Conservation (phyloP, 23 red algal genomes). For the Gracilaria gracilis region DNA sequence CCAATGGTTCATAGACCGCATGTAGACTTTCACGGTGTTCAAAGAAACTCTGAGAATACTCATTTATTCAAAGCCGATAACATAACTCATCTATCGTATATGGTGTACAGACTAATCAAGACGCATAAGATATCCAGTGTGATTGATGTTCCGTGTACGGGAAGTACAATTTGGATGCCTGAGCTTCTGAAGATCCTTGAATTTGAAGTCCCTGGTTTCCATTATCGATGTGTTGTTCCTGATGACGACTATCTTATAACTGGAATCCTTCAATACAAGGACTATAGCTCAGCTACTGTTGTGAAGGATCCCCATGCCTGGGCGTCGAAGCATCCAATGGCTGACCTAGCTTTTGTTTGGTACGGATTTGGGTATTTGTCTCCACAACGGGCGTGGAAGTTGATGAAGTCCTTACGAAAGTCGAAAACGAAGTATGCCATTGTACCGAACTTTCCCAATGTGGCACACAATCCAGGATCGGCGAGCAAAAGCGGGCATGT, state of each 20-base stretch:
- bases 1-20: slow-evolving; percentile 1
- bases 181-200: slow-evolving; percentile 57
- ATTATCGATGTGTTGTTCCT: slow-evolving; percentile 69
- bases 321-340: slow-evolving; percentile 48
- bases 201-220: slow-evolving; percentile 71
- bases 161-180: slow-evolving; percentile 74
- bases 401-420: slow-evolving; percentile 49
- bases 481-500: slow-evolving; percentile 41
- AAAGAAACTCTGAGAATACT: slow-evolving; percentile 29
- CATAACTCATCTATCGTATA: slow-evolving; percentile 71
- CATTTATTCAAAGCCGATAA: slow-evolving; percentile 60
- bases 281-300: slow-evolving; percentile 33
- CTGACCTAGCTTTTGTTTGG: slow-evolving; percentile 68
- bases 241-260: slow-evolving; percentile 42
- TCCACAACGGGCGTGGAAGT: slow-evolving; percentile 47
- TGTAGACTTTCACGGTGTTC: slow-evolving; percentile 43
- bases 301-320: slow-evolving; percentile 42
- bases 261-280: slow-evolving; percentile 46
- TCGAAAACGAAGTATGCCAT: slow-evolving; percentile 60
- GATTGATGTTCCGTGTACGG: slow-evolving; percentile 63
- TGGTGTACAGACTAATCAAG: slow-evolving; percentile 68
- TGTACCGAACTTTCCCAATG: slow-evolving; percentile 68
- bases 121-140: slow-evolving; percentile 65
- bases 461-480: slow-evolving; percentile 41
- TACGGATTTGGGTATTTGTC: slow-evolving; percentile 61